Evolutionary conservation across 345 rosid species (phyloP).

Genomic region (Triadica sebifera): DNA sequence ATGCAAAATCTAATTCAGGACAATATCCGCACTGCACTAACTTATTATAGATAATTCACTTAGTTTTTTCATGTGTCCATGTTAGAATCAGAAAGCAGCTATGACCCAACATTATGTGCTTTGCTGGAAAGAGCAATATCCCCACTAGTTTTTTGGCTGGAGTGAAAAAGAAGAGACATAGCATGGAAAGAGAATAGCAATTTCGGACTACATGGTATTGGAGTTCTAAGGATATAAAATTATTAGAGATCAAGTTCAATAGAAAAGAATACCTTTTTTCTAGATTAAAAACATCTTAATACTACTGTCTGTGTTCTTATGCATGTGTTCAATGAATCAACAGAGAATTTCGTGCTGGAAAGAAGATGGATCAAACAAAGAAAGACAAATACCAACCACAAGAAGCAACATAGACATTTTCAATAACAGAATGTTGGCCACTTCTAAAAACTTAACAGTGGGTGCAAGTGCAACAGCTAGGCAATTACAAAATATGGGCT

Average conservation of each 20-base stretch:
- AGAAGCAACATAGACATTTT: conserved; percentile 23
- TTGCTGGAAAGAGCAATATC: conserved; percentile 13
- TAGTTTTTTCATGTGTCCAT: neutral
- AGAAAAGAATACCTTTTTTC: neutral
- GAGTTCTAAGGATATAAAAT: neutral
- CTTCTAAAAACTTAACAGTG: too few relatives aligned
- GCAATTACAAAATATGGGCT: conserved; percentile 32
- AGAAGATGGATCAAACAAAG: conserved; percentile 31
- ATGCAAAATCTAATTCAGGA: neutral
- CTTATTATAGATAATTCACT: neutral
- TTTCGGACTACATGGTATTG: neutral
- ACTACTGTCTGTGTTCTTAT: conserved; percentile 15
- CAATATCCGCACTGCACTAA: neutral
- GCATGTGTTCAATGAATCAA: conserved; percentile 6
- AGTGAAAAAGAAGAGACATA: neutral
- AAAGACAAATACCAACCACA: conserved; percentile 51
- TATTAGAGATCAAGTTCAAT: conserved; percentile 1
- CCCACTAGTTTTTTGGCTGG: neutral
- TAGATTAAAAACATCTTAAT: conserved; percentile 2
- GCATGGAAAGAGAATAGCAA: neutral
- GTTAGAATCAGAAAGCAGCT: conserved; percentile 5
- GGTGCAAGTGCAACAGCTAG: conserved; percentile 44
- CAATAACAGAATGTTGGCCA: conserved; percentile 21
- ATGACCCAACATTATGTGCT: neutral
- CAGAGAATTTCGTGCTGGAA: conserved; percentile 43